Conservation (phyloP, 306 rosid genomes). For the Begonia peltatifolia region DNA sequence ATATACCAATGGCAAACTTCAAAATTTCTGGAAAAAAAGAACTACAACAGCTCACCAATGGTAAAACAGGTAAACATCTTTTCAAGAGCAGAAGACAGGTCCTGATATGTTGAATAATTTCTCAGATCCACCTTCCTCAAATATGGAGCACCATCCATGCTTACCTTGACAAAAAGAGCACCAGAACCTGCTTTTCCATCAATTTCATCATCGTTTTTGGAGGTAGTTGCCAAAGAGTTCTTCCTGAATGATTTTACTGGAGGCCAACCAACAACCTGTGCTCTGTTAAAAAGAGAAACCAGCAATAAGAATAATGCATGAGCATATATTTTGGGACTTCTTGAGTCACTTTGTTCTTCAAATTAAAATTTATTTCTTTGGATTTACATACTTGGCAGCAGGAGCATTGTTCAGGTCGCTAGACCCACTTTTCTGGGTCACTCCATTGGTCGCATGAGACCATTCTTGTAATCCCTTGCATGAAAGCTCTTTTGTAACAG, state of each 20-base stretch:
- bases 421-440: conserved; percentile 30
- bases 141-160: conserved; percentile 99
- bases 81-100: conserved; percentile 84
- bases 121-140: conserved; percentile 91
- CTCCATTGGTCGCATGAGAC: conserved; percentile 38
- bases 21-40: not conserved
- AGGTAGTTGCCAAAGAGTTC: conserved; percentile 56
- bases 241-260: conserved; percentile 85
- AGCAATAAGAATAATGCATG: not conserved
- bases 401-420: conserved; percentile 40
- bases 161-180: conserved; percentile 84
- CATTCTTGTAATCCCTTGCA: conserved; percentile 48
- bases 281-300: conserved; percentile 29
- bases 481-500: conserved; percentile 36
- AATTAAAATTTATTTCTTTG: too few relatives aligned
- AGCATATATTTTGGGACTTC: not conserved
- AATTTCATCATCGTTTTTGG: conserved; percentile 82
- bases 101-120: conserved; percentile 61
- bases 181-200: conserved; percentile 75
- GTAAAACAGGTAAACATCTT: conserved; percentile 97
- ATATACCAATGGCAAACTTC: too few relatives aligned
- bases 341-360: too few relatives aligned
- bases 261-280: conserved; percentile 99
- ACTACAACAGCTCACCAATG: conserved; percentile 36
- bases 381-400: conserved; percentile 11